Evolutionary conservation across 1,284 basidiomycete genomes (phyloP).

Genomic region (Rhodotorula sp.): DNA sequence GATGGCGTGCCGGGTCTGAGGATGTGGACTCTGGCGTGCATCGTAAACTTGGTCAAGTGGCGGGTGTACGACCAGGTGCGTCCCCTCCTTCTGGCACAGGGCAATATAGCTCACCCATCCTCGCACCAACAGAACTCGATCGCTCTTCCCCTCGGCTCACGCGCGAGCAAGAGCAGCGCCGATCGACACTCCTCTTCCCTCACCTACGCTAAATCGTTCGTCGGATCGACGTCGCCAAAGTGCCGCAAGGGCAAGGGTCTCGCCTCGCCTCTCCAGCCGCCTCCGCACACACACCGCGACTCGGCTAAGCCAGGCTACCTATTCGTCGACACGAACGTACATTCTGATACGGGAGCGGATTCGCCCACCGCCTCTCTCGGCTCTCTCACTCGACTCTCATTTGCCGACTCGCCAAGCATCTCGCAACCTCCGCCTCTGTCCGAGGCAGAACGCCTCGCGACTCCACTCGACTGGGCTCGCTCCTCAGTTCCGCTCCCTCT

Average conservation of each 20-base stretch:
- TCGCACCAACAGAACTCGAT: neutral
- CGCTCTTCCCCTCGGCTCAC: neutral
- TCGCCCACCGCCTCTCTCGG: neutral
- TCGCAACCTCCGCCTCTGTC: neutral
- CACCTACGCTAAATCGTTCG: neutral
- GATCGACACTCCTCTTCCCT: neutral
- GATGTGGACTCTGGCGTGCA: slow-evolving; percentile 30
- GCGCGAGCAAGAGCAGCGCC: neutral
- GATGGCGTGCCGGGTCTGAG: slow-evolving; percentile 8
- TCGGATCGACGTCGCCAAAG: neutral
- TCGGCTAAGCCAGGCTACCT: neutral
- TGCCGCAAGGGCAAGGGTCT: neutral
- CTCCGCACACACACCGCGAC: neutral
- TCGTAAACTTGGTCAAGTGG: slow-evolving; percentile 36
- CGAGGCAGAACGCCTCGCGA: neutral
- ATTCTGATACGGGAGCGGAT: neutral
- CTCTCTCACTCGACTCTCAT: neutral
- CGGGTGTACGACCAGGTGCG: slow-evolving; percentile 19
- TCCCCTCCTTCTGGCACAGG: neutral
- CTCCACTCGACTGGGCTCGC: neutral
- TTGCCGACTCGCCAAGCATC: neutral
- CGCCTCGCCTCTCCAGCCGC: neutral
- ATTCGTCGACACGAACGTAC: neutral
- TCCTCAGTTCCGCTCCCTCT: no score
- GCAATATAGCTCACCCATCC: neutral